Conservation (phyloP, 345 rosid species). For the Theobroma cacao region DNA sequence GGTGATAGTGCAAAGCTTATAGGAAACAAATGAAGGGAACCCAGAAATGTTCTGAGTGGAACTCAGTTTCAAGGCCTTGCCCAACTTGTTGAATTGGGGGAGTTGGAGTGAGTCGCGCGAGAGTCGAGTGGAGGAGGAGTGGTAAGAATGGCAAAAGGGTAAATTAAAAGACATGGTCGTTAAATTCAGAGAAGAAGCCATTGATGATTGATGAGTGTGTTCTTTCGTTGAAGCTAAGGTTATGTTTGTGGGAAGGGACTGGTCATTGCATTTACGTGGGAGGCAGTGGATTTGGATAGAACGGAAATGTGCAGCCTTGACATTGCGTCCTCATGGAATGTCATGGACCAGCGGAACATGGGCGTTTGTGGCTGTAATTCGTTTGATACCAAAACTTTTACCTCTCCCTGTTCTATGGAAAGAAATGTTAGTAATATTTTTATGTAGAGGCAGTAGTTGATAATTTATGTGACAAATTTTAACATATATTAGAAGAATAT, state of each 20-base stretch:
- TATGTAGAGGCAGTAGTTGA: too few relatives aligned
- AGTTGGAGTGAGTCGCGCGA: conserved; percentile 38
- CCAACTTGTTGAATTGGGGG: conserved; percentile 31
- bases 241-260: background rate
- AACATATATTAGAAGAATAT: too few relatives aligned
- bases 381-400: background rate
- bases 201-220: conserved; percentile 28
- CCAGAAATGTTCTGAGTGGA: conserved; percentile 53
- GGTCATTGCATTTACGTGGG: too few relatives aligned
- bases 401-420: too few relatives aligned
- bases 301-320: background rate
- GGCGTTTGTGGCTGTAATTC: background rate
- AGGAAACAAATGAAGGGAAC: conserved; percentile 36
- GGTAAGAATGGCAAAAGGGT: conserved; percentile 24
- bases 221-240: background rate
- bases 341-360: background rate
- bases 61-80: conserved; percentile 45
- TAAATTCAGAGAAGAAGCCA: conserved; percentile 62
- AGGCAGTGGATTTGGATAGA: background rate
- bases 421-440: too few relatives aligned
- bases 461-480: too few relatives aligned
- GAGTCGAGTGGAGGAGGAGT: conserved; percentile 22
- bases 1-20: conserved; percentile 25
- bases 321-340: background rate
- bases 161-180: conserved; percentile 39